Evolutionary conservation across 352 stramenopile species (phyloP).

Genomic region (Phytopythium helicoides): DNA sequence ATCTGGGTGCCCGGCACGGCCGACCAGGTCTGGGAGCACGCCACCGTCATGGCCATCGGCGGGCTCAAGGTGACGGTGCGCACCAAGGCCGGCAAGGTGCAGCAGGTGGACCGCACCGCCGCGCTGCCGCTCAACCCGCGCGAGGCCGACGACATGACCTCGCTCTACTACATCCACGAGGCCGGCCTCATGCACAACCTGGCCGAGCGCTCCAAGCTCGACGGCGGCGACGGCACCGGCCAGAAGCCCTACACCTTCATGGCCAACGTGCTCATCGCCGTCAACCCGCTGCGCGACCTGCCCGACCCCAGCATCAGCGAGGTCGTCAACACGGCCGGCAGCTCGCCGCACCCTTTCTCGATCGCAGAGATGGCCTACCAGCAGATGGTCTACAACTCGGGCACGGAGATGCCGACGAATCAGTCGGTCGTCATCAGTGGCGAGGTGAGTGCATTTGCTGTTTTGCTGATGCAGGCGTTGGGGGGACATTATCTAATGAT

Average conservation of each 20-base stretch:
- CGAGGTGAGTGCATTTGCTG: conserved; percentile 24
- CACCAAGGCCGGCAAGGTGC: conserved; percentile 79
- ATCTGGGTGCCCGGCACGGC: conserved; percentile 70
- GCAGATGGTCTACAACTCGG: conserved; percentile 90
- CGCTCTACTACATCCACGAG: conserved; percentile 95
- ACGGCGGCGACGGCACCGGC: conserved; percentile 56
- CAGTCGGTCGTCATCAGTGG: conserved; percentile 86
- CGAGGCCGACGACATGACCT: conserved; percentile 92
- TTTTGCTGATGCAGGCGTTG: no score
- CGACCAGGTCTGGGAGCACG: conserved; percentile 78
- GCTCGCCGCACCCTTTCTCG: conserved; percentile 80
- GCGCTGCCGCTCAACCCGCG: conserved; percentile 78
- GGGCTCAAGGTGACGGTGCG: conserved; percentile 85
- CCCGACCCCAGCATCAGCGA: conserved; percentile 77
- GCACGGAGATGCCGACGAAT: conserved; percentile 82
- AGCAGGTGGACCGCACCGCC: conserved; percentile 78
- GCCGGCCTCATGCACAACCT: conserved; percentile 95
- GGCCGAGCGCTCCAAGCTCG: conserved; percentile 87
- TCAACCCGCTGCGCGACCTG: conserved; percentile 88
- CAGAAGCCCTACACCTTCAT: conserved; percentile 93
- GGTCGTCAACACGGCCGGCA: conserved; percentile 69
- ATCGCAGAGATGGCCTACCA: conserved; percentile 91
- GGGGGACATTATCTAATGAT: no score
- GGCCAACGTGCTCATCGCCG: conserved; percentile 91
- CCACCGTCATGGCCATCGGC: conserved; percentile 81